Conservation (phyloP, 2,329 filamentous ascomycete species). For the Fusarium nisikadoi region DNA sequence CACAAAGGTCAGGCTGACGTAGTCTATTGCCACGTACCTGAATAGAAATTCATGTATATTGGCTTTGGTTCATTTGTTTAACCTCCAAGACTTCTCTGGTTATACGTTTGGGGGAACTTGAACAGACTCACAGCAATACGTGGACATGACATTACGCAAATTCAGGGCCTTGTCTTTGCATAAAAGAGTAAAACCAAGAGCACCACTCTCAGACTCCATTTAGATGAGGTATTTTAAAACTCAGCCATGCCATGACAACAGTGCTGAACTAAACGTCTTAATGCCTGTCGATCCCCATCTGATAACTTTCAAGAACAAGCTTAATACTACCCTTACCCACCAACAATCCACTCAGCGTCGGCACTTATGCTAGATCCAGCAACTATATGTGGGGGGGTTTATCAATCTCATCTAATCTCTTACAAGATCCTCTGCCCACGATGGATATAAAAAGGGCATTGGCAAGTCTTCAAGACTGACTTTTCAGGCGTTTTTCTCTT, state of each 20-base stretch:
- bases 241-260: neutral
- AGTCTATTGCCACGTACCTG: neutral
- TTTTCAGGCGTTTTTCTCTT: neutral
- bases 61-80: neutral
- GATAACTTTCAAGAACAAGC: conserved; percentile 12
- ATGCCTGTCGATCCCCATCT: conserved; percentile 20
- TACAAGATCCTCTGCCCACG: neutral
- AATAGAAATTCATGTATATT: neutral
- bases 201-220: neutral
- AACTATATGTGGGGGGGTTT: conserved; percentile 18
- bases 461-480: neutral
- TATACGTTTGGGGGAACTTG: too few relatives aligned
- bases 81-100: neutral
- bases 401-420: conserved; percentile 43
- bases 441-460: conserved; percentile 1
- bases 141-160: neutral
- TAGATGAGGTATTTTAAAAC: conserved; percentile 6
- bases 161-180: neutral
- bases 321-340: conserved; percentile 32
- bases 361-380: conserved; percentile 17
- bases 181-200: neutral
- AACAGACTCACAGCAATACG: neutral
- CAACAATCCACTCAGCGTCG: conserved; percentile 18
- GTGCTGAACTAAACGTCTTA: neutral
- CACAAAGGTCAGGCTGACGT: neutral